A percentile compares a stretch with the other conserved stretches of the same genome.
Evolutionary conservation across 108 stramenopile species (phyloP).

Genomic region (Fistulifera solaris): DNA sequence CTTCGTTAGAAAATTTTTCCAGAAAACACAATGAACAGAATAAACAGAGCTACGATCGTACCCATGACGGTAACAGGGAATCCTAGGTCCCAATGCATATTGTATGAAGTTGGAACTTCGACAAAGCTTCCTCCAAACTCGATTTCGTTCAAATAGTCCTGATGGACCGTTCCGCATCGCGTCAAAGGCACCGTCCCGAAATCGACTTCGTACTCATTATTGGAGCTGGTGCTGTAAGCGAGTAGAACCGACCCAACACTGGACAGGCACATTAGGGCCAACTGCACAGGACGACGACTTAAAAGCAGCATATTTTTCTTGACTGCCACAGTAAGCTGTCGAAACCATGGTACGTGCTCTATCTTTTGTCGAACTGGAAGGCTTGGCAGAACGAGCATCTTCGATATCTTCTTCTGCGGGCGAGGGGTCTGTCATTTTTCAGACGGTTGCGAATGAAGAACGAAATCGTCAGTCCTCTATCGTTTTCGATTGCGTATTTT

Average conservation of each 20-base stretch:
- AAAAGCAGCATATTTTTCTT: constrained; percentile 26
- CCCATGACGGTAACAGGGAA: constrained; percentile 31
- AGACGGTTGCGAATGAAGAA: too few species aligned
- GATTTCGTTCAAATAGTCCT: constrained; percentile 5
- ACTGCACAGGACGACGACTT: constrained; percentile 22
- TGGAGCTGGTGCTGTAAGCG: constrained; percentile 24
- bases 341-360: constrained; percentile 21
- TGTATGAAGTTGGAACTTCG: constrained; percentile 24
- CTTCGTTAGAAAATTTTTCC: background rate
- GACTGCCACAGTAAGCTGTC: constrained; percentile 23
- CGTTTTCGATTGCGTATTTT: too few species aligned
- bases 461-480: too few species aligned
- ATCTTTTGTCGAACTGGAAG: too few species aligned
- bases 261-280: constrained; percentile 17
- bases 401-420: too few species aligned
- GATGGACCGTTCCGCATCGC: constrained; percentile 32
- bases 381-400: too few species aligned
- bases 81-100: constrained; percentile 32
- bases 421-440: too few species aligned
- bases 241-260: constrained; percentile 21
- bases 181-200: constrained; percentile 18
- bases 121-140: background rate
- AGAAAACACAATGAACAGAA: background rate
- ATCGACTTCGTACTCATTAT: constrained; percentile 13
- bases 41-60: background rate